These are phyloP conservation scores for Pseudogymnoascus sp. DNA, from an alignment of 2,329 filamentous ascomycete species.

Conservation along the genomic window DNA sequence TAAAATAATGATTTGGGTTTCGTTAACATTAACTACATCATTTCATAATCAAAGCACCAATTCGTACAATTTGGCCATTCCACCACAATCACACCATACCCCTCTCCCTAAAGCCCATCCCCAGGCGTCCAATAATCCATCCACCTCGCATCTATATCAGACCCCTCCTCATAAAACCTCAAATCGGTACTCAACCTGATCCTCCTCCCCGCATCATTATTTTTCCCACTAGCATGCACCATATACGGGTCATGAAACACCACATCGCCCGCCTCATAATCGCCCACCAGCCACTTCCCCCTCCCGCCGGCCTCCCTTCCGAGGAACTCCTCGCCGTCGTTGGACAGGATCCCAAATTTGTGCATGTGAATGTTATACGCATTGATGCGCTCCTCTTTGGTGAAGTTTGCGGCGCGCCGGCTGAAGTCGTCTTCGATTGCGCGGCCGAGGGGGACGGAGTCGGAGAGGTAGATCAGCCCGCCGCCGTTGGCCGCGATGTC, in stretches of 20 bases:
- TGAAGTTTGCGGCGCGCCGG: neutral
- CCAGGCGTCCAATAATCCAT: constrained; percentile 30
- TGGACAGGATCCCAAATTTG: neutral
- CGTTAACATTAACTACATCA: no score
- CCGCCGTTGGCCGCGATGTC: constrained; percentile 30
- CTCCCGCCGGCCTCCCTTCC: constrained; percentile 18
- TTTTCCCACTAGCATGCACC: constrained; percentile 32
- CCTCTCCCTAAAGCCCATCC: neutral
- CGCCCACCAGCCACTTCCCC: constrained; percentile 27
- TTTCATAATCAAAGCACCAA: neutral
- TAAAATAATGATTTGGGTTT: neutral
- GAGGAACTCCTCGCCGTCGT: constrained; percentile 16
- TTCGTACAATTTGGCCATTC: neutral
- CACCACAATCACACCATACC: neutral
- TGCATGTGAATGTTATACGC: constrained; percentile 1
- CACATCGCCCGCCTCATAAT: constrained; percentile 34
- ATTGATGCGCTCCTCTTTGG: neutral
- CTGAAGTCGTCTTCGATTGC: constrained; percentile 34
- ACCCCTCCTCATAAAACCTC: constrained; percentile 33
- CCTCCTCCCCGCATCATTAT: constrained; percentile 31
- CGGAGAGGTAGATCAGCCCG: constrained; percentile 35
- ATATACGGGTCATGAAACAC: constrained; percentile 37
- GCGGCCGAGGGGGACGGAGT: constrained; percentile 29
- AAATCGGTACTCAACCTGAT: constrained; percentile 36
- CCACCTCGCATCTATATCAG: constrained; percentile 26